phyloP scores from a whole-genome alignment of 1,284 basidiomycete species.

The Sanghuangporus weigelae region DNA sequence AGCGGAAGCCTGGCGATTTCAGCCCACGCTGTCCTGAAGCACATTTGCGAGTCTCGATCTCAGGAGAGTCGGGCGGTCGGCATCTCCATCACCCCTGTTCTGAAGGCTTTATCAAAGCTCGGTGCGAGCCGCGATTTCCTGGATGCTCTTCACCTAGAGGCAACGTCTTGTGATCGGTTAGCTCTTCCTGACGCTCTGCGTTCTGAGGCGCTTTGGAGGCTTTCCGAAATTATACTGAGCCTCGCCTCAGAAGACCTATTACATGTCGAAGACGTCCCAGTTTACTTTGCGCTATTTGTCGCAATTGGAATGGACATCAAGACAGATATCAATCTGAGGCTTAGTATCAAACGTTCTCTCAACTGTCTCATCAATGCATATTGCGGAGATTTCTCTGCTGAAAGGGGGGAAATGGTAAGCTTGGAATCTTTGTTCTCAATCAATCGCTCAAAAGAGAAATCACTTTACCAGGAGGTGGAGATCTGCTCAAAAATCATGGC shows the following conservation, averaged over 20 bases:
- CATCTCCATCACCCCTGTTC: background rate
- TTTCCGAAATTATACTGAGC: background rate
- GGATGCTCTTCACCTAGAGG: background rate
- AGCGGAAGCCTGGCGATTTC: background rate
- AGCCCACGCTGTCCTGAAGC: background rate
- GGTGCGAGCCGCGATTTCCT: slow-evolving; percentile 1
- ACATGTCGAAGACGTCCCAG: slow-evolving; percentile 38
- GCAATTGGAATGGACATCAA: slow-evolving; percentile 48
- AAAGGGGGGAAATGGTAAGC: slow-evolving; percentile 32
- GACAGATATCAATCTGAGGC: slow-evolving; percentile 37
- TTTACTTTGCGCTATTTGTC: slow-evolving; percentile 46
- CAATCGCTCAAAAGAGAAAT: slow-evolving; percentile 1
- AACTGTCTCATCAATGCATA: slow-evolving; percentile 40
- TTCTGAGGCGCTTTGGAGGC: background rate
- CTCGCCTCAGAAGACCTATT: slow-evolving; percentile 21
- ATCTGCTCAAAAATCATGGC: slow-evolving; percentile 41
- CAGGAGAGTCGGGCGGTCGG: background rate
- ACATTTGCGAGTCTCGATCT: background rate
- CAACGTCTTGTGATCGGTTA: background rate
- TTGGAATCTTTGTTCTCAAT: background rate
- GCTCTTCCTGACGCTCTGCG: background rate
- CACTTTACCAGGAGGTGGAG: slow-evolving; percentile 36
- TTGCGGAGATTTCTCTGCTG: slow-evolving; percentile 25
- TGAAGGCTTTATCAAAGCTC: background rate
- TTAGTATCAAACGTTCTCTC: slow-evolving; percentile 41